Percentiles rank a stretch among this genome's conserved stretches.
phyloP scores from a whole-genome alignment of 2,329 filamentous ascomycete species.

The Diaporthe aspalathi region DNA sequence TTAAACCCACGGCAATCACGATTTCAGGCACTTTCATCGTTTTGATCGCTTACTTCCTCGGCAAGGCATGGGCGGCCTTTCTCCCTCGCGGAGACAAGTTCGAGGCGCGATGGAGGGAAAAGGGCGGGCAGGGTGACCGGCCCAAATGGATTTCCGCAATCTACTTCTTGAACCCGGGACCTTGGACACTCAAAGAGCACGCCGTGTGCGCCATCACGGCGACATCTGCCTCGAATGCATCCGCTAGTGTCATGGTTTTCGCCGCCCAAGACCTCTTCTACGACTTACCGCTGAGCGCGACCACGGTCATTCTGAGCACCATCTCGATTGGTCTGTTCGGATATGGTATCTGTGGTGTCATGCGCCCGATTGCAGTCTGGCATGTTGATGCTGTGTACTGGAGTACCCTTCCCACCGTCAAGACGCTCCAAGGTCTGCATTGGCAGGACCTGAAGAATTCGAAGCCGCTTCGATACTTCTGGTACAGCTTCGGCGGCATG shows the following conservation, averaged over 20 bases:
- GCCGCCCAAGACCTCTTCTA: slow-evolving; percentile 65
- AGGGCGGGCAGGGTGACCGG: slow-evolving; percentile 53
- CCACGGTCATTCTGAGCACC: slow-evolving; percentile 60
- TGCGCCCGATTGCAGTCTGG: slow-evolving; percentile 66
- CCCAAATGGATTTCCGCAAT: slow-evolving; percentile 55
- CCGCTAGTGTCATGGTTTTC: slow-evolving; percentile 56
- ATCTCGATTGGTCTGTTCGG: slow-evolving; percentile 68
- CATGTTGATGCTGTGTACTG: slow-evolving; percentile 69
- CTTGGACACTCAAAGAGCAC: slow-evolving; percentile 68
- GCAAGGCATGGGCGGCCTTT: slow-evolving; percentile 58
- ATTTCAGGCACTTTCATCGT: slow-evolving; percentile 67
- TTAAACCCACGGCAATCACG: slow-evolving; percentile 61
- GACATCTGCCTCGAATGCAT: slow-evolving; percentile 63
- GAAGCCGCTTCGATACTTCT: slow-evolving; percentile 63
- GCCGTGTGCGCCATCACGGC: slow-evolving; percentile 65
- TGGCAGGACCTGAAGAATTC: slow-evolving; percentile 63
- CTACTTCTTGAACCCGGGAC: slow-evolving; percentile 62
- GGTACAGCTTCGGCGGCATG: slow-evolving; percentile 62
- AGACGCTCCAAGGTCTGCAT: slow-evolving; percentile 65
- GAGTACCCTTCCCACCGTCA: slow-evolving; percentile 63
- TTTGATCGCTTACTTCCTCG: slow-evolving; percentile 66
- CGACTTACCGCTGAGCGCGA: slow-evolving; percentile 56
- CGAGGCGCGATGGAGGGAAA: slow-evolving; percentile 59
- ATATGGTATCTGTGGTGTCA: slow-evolving; percentile 63
- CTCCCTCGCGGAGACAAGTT: slow-evolving; percentile 65